A percentile compares a stretch with the other conserved stretches of the same genome.
phyloP scores from a whole-genome alignment of 176 grass and related monocot genomes.

The Bonia amplexicaulis region DNA sequence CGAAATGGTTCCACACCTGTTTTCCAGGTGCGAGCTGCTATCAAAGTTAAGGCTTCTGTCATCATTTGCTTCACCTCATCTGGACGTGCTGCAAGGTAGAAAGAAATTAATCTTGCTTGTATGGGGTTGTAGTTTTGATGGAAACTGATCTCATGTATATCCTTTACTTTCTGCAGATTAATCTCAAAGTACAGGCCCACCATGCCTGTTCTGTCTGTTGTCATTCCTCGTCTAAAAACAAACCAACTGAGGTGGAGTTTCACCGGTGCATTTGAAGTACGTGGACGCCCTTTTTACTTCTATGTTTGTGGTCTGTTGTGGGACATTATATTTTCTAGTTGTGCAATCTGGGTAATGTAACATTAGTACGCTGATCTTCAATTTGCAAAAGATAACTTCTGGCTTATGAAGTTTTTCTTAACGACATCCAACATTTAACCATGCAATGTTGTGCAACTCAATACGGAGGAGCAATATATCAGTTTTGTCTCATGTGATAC shows the following conservation, averaged over 20 bases:
- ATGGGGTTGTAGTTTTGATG: not conserved
- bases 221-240: slow-evolving; percentile 97
- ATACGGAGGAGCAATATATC: not conserved
- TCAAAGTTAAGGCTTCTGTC: slow-evolving; percentile 96
- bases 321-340: not conserved
- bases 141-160: slow-evolving; percentile 5
- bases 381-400: not conserved
- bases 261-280: slow-evolving; percentile 88
- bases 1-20: slow-evolving; percentile 10
- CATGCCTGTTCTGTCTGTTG: slow-evolving; percentile 98
- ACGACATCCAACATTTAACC: not conserved
- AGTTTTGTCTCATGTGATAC: not conserved
- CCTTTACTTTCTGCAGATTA: slow-evolving; percentile 48
- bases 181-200: slow-evolving; percentile 98
- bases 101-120: not conserved
- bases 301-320: not conserved
- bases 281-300: slow-evolving; percentile 14
- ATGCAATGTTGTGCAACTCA: not conserved
- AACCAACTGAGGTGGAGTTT: slow-evolving; percentile 98
- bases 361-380: not conserved
- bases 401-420: not conserved
- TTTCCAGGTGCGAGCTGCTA: slow-evolving; percentile 91
- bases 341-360: not conserved
- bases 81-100: slow-evolving; percentile 94
- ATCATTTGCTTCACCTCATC: slow-evolving; percentile 98